These are phyloP conservation scores for Stagonosporopsis rhizophila DNA, from an alignment of 2,329 filamentous ascomycete genomes.

Conservation along the genomic window DNA sequence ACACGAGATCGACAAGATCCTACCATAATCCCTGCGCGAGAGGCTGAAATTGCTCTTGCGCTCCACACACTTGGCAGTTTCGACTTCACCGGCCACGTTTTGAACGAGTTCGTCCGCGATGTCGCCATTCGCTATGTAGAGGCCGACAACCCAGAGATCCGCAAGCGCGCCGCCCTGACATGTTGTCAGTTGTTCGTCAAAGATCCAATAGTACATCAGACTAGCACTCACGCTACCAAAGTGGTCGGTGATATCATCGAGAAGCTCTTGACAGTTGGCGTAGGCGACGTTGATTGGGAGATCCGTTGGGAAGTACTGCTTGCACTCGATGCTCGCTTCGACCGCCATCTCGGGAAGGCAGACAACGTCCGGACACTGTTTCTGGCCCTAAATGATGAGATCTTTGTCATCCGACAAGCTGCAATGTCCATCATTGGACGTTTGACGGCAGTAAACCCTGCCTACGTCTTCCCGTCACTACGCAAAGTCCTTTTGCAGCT, in stretches of 20 bases:
- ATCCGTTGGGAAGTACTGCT: slow-evolving; percentile 89
- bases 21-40: slow-evolving; percentile 77
- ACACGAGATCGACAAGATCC: slow-evolving; percentile 87
- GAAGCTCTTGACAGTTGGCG: slow-evolving; percentile 91
- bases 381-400: slow-evolving; percentile 92
- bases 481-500: slow-evolving; percentile 96
- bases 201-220: slow-evolving; percentile 97
- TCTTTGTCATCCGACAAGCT: slow-evolving; percentile 90
- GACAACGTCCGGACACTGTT: slow-evolving; percentile 97
- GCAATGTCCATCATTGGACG: slow-evolving; percentile 96
- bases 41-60: slow-evolving; percentile 88
- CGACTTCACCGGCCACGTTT: slow-evolving; percentile 84
- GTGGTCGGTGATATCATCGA: slow-evolving; percentile 98
- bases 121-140: slow-evolving; percentile 98
- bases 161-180: slow-evolving; percentile 92
- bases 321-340: slow-evolving; percentile 91
- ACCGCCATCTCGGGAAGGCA: slow-evolving; percentile 94
- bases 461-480: slow-evolving; percentile 94
- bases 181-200: slow-evolving; percentile 97
- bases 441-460: slow-evolving; percentile 87
- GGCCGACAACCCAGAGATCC: slow-evolving; percentile 90
- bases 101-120: slow-evolving; percentile 98
- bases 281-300: slow-evolving; percentile 85
- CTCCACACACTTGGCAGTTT: slow-evolving; percentile 97
- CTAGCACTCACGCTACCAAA: slow-evolving; percentile 93